Percentiles rank a stretch among this genome's conserved stretches.
Conservation (phyloP, 192 early-diverging fungal species). For the Geranomyces variabilis region DNA sequence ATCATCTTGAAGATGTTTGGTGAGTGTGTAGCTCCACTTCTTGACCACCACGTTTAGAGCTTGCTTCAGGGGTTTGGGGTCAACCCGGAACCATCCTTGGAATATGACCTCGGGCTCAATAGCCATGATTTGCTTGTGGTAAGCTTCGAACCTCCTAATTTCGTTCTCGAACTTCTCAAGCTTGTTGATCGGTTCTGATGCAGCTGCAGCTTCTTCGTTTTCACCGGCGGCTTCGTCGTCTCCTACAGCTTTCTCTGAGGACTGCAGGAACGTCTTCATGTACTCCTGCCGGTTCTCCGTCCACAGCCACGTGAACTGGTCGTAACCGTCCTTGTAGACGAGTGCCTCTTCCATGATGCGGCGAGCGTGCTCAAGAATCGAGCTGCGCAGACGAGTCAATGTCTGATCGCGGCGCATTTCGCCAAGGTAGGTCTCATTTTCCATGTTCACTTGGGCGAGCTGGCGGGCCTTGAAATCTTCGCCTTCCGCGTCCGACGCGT, state of each 20-base stretch:
- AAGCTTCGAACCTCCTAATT: constrained; percentile 65
- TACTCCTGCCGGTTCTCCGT: constrained; percentile 71
- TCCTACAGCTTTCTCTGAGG: constrained; percentile 43
- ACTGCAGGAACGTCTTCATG: constrained; percentile 60
- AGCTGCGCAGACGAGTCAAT: constrained; percentile 39
- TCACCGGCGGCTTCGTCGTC: constrained; percentile 22
- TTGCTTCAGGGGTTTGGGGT: constrained; percentile 65
- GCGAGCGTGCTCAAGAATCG: constrained; percentile 46
- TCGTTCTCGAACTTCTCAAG: constrained; percentile 70
- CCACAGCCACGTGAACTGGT: constrained; percentile 67
- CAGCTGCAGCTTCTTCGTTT: constrained; percentile 30
- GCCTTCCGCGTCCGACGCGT: constrained; percentile 30
- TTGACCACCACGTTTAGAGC: constrained; percentile 66
- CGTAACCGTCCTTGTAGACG: constrained; percentile 59
- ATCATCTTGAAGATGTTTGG: constrained; percentile 65
- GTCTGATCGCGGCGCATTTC: constrained; percentile 59
- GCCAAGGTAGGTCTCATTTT: constrained; percentile 59
- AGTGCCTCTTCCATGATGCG: constrained; percentile 59
- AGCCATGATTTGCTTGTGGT: constrained; percentile 69
- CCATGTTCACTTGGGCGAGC: constrained; percentile 42
- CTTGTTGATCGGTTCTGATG: constrained; percentile 47
- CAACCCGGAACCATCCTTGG: constrained; percentile 64
- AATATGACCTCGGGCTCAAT: constrained; percentile 66
- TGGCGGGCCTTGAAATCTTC: constrained; percentile 34
- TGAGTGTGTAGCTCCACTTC: constrained; percentile 70